Base-by-base conservation (phyloP, 1,139 yeast species). In the Pichia sorboxylosa region DNA sequence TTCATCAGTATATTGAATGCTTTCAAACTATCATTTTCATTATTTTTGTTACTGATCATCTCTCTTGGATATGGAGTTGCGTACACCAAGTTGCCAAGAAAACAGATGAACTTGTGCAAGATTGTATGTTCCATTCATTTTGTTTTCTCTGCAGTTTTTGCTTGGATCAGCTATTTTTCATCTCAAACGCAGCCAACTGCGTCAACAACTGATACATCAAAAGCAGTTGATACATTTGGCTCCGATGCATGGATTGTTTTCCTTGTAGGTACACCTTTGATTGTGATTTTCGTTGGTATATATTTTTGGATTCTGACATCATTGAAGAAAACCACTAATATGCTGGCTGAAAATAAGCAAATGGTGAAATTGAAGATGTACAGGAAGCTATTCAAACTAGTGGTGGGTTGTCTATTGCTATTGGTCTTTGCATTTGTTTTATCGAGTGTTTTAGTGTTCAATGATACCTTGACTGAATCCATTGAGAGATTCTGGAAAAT, bases 61-160 rank as follows among this genome's bases (percentile, higher is more conserved):
- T 70, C 94, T 13, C 63, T 87, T 44, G 98, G 98, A 22, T 92
- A 87, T 56, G 96, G 98, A 39, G 90, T 92, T 34, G 98, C 92
- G 26, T 69, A 69, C 41, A 83, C 94, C 32, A 79, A 85, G 44
- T 66, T 92, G 40, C 84, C 85, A 33, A 73, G 72, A 52, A 72
- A 69, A 39, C 54, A 71, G 28, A 85, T 92, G 95, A 64, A 76
- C 49, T 74, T 70, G 53, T 80, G 94, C 55, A 79, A 84, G 51
- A 63, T 83, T 13, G 66, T 85, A 35, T 84, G 94, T 2, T 78
- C 61, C 0, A 59, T 70, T 19, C 92, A 84, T 49, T 87, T 84
- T 51, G 57, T 68, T 14, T 68, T 82, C 29, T 70, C 84, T 6
- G 65, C 78, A 33, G 61, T 73, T 13, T 85, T 76, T 56, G 69